These are phyloP conservation scores for Tricholoma sp. DNA, from an alignment of 768 basidiomycete genomes.

Conservation along the genomic window DNA sequence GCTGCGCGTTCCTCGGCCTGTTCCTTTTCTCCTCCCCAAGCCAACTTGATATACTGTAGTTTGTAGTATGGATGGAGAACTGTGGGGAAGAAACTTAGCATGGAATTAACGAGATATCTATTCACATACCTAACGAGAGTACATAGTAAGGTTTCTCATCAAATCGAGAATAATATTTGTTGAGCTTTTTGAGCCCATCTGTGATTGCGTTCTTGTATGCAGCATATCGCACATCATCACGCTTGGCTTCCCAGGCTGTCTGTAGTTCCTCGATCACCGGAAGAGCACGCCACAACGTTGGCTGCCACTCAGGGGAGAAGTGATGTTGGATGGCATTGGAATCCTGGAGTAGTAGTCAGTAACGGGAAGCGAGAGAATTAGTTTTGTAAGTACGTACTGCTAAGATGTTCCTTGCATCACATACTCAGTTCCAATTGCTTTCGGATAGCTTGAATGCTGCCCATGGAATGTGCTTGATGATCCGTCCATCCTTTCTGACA, in stretches of 20 bases:
- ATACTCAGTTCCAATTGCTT: not conserved
- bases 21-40: too few relatives aligned
- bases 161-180: constrained; percentile 16
- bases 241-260: not conserved
- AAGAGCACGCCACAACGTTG: not conserved
- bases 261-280: not conserved
- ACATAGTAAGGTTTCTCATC: constrained; percentile 16
- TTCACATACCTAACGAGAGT: constrained; percentile 13
- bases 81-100: not conserved
- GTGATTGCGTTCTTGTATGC: constrained; percentile 17
- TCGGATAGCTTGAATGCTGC: not conserved
- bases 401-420: not conserved
- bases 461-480: not conserved
- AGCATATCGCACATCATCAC: not conserved
- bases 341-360: not conserved
- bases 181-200: constrained; percentile 18
- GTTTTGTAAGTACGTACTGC: not conserved
- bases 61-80: constrained; percentile 16
- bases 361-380: not conserved
- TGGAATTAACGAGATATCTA: not conserved
- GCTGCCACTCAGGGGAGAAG: not conserved
- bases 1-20: constrained; percentile 4
- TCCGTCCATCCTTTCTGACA: not conserved
- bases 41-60: too few relatives aligned
- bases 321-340: not conserved